Evolutionary conservation across 1,284 basidiomycete genomes (phyloP).

Genomic region (Moniliophthora roreri): DNA sequence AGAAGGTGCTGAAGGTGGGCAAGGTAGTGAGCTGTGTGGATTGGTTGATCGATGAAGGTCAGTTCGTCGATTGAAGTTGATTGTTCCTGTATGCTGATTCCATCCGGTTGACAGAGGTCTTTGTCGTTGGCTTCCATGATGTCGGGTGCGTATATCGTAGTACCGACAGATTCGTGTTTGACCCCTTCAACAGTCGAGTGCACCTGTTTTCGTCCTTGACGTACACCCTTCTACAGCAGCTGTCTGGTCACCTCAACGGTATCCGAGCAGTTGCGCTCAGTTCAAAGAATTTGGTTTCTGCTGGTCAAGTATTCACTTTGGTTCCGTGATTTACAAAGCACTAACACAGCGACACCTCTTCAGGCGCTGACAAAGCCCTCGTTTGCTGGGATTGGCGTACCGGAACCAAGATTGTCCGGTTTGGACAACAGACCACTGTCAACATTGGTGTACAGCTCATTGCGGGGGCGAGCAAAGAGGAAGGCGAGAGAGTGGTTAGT

Average conservation of each 20-base stretch:
- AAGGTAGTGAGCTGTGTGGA: constrained; percentile 91
- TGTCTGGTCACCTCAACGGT: constrained; percentile 81
- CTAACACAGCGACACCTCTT: not conserved
- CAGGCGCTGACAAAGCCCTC: constrained; percentile 68
- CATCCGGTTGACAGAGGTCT: constrained; percentile 56
- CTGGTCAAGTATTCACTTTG: constrained; percentile 47
- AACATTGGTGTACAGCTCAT: constrained; percentile 90
- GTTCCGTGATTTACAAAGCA: not conserved
- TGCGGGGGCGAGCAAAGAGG: constrained; percentile 44
- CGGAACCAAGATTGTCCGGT: constrained; percentile 85
- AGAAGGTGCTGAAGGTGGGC: constrained; percentile 78
- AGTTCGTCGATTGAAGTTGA: constrained; percentile 13
- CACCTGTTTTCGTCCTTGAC: constrained; percentile 81
- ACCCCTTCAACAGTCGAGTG: constrained; percentile 52
- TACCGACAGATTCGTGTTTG: not conserved
- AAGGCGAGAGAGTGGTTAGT: constrained; percentile 79
- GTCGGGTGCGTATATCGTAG: constrained; percentile 59
- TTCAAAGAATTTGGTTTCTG: constrained; percentile 82
- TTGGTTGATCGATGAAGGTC: constrained; percentile 79
- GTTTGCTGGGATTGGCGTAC: constrained; percentile 90
- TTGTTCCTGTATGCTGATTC: not conserved
- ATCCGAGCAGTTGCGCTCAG: constrained; percentile 88
- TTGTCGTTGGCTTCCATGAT: constrained; percentile 91
- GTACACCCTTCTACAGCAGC: constrained; percentile 78
- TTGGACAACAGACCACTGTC: constrained; percentile 91